Evolutionary conservation across 1,139 yeast species (phyloP).

Genomic region (Keqinozyma sinolaborantium): DNA sequence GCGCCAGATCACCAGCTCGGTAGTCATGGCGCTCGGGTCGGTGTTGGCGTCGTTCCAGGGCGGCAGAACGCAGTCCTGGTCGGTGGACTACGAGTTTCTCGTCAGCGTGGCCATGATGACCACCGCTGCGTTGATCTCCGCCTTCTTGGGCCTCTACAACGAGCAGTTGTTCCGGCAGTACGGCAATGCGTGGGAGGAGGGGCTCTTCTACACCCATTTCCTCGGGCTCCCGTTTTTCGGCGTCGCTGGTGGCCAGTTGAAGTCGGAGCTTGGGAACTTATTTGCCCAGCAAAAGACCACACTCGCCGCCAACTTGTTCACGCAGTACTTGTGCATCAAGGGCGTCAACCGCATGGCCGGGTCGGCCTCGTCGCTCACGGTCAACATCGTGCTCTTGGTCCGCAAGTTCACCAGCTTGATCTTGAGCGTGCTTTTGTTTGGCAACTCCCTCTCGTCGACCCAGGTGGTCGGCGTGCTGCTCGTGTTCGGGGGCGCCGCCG

Average conservation of each 20-base stretch:
- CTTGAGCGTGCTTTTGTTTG: slow-evolving; percentile 49
- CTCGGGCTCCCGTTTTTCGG: slow-evolving; percentile 55
- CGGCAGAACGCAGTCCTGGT: background rate
- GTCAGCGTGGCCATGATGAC: slow-evolving; percentile 44
- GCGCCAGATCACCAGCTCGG: background rate
- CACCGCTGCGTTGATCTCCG: slow-evolving; percentile 46
- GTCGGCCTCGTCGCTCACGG: slow-evolving; percentile 54
- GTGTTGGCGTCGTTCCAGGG: background rate
- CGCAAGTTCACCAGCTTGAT: slow-evolving; percentile 60
- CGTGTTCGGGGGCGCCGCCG: slow-evolving; percentile 51
- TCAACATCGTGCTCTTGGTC: slow-evolving; percentile 54
- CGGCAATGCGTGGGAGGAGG: slow-evolving; percentile 65
- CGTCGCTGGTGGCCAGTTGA: slow-evolving; percentile 16
- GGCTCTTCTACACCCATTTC: slow-evolving; percentile 58
- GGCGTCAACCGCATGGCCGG: slow-evolving; percentile 68
- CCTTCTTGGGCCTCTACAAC: slow-evolving; percentile 53
- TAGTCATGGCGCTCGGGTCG: background rate
- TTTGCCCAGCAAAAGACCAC: slow-evolving; percentile 15
- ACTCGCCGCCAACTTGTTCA: slow-evolving; percentile 42
- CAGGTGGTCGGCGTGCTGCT: slow-evolving; percentile 44
- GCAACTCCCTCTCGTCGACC: slow-evolving; percentile 35
- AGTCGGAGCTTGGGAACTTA: background rate
- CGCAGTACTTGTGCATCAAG: slow-evolving; percentile 63
- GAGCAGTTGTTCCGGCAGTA: slow-evolving; percentile 48
- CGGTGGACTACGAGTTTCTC: slow-evolving; percentile 15